These are phyloP conservation scores for Rhodotorula sp. DNA, from an alignment of 1,284 basidiomycete species.

Conservation along the genomic window DNA sequence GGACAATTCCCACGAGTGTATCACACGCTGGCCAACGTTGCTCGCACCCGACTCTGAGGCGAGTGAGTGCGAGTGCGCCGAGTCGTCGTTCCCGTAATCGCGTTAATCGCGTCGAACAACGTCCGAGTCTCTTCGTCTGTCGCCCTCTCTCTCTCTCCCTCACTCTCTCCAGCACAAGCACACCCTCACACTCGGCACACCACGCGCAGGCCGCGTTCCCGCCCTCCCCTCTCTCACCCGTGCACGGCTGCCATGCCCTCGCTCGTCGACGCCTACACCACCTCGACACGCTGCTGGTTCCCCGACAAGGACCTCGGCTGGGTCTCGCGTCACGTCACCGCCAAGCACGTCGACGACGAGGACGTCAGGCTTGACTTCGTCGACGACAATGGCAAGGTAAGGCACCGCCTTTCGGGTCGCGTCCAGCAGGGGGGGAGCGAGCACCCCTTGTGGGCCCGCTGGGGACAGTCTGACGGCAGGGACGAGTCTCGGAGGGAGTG, in stretches of 20 bases:
- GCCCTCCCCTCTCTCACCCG: not conserved
- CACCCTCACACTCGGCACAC: not conserved
- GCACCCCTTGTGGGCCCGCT: not conserved
- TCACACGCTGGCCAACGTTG: too few species aligned
- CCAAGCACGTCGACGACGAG: constrained; percentile 53
- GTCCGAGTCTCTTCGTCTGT: too few species aligned
- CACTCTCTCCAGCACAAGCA: too few species aligned
- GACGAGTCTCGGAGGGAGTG: not conserved
- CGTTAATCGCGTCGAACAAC: too few species aligned
- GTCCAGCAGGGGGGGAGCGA: not conserved
- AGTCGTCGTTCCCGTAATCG: too few species aligned
- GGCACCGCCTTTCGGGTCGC: not conserved
- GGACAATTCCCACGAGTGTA: too few species aligned
- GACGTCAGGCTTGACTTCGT: constrained; percentile 72
- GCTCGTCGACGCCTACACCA: constrained; percentile 45
- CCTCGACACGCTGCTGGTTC: constrained; percentile 60
- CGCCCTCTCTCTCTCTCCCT: too few species aligned
- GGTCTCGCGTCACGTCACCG: constrained; percentile 80
- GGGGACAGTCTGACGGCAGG: not conserved
- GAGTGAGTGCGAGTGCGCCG: too few species aligned
- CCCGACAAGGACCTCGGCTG: constrained; percentile 89
- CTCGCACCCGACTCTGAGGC: too few species aligned
- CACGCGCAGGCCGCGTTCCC: not conserved
- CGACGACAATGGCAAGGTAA: constrained; percentile 83
- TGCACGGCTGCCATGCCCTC: too few species aligned